These are phyloP conservation scores for Lathyrus aphaca DNA, from an alignment of 306 rosid species.

Conservation along the genomic window DNA sequence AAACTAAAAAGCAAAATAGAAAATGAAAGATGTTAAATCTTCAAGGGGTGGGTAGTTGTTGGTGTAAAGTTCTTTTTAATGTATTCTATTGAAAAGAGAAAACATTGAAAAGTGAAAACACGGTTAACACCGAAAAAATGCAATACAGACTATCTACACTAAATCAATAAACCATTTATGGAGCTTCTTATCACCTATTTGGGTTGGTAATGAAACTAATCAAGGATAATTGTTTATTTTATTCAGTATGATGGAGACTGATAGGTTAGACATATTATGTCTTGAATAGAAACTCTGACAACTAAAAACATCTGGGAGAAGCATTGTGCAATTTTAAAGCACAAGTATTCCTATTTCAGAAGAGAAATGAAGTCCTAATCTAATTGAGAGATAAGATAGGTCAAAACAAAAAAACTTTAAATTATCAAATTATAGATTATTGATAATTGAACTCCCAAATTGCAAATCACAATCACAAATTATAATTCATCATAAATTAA, in stretches of 20 bases:
- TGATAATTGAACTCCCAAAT: neutral
- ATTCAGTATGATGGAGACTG: constrained; percentile 7
- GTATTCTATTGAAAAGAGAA: neutral
- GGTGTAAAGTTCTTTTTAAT: neutral
- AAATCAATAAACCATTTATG: constrained; percentile 21
- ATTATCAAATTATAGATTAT: neutral
- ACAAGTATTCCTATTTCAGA: neutral
- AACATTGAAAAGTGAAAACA: constrained; percentile 1
- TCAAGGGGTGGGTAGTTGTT: constrained; percentile 13
- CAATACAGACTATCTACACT: constrained; percentile 23
- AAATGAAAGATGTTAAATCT: constrained; percentile 25
- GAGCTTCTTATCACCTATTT: constrained; percentile 14
- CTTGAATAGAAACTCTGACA: constrained; percentile 11
- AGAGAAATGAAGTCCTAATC: neutral
- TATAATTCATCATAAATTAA: constrained; percentile 19
- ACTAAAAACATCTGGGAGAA: neutral
- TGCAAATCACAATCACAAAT: neutral
- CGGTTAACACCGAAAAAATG: constrained; percentile 5
- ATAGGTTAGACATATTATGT: neutral
- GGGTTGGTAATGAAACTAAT: constrained; percentile 3
- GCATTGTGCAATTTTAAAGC: neutral
- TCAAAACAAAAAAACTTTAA: constrained; percentile 14
- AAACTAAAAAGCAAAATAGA: neutral
- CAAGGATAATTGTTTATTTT: constrained; percentile 23
- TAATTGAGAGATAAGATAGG: neutral